These are phyloP conservation scores for Hansenula lynferdii DNA, from an alignment of 1,139 yeast species.

Conservation along the genomic window DNA sequence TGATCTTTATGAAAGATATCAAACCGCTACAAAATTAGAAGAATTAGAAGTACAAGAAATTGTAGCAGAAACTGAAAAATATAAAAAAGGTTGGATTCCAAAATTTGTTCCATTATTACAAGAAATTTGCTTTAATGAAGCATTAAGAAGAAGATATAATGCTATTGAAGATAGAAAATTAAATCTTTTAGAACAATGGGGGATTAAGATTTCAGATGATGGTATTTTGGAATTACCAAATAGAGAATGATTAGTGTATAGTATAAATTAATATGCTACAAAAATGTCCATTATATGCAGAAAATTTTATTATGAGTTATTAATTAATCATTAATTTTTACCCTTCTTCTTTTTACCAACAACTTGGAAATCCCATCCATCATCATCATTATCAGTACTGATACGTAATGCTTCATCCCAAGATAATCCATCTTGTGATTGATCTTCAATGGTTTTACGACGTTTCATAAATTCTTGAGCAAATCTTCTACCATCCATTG, in stretches of 20 bases:
- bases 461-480: constrained; percentile 85
- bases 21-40: constrained; percentile 70
- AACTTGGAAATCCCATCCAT: constrained; percentile 80
- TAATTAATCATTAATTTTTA: constrained; percentile 22
- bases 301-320: too few species aligned
- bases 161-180: constrained; percentile 56
- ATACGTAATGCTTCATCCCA: constrained; percentile 65
- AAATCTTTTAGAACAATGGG: constrained; percentile 49
- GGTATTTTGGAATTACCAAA: constrained; percentile 24
- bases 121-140: constrained; percentile 90
- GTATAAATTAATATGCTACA: not conserved
- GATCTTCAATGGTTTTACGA: constrained; percentile 64
- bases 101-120: constrained; percentile 74
- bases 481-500: constrained; percentile 94
- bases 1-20: constrained; percentile 75
- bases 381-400: constrained; percentile 50
- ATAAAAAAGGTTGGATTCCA: constrained; percentile 79
- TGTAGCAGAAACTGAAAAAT: constrained; percentile 68
- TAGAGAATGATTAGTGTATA: constrained; percentile 2
- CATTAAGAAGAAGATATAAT: constrained; percentile 71
- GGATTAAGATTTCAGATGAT: constrained; percentile 26
- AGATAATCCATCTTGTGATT: constrained; percentile 49
- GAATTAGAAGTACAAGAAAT: constrained; percentile 74
- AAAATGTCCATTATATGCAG: too few species aligned
- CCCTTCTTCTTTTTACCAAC: constrained; percentile 61